Base-by-base conservation (phyloP, 352 stramenopile genomes). In the Phytophthora cactorum region DNA sequence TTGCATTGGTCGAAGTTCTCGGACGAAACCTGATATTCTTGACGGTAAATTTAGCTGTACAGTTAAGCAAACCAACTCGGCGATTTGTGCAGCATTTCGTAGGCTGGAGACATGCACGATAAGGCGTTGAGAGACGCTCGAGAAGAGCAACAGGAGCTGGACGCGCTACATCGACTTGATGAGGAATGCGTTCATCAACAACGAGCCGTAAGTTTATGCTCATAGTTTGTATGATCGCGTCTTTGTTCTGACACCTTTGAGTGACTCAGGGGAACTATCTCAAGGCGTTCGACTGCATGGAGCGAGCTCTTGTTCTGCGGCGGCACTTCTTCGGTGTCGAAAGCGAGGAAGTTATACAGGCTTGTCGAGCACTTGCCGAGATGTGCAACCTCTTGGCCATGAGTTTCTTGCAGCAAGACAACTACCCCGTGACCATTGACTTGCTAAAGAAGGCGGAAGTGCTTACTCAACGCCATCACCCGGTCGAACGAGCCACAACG, bases 301-400 rank as follows among this genome's bases (percentile, higher is more conserved):
- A 98, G 66, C 80, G 91, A 36, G 92, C 89, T 27, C 79, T 98
- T 14, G 92, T 98, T 7, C 73, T 98, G 38, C 75, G 93, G 9
- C 89, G 95, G 41, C 91, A 97, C 66, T 97, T 98, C 58, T 98
- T 97, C 62, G 93, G 93, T n/a, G 69, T 83, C 28, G 89, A 97
- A 9, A 97, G 87, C 49, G 74, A 87, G 1, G 90, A 98, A 54
- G 92, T 98, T 28, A 34, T 66, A 47, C 68, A 90, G 38, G 91
- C 91, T 11, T 98, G 93, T 73, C 91, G 87, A 63, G 92, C 90
- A 6, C 78, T 98, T 7, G 89, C 89, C 6, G 92, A 98, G 68
- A 97, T 98, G 87, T 98, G 92, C 79, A 98, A 98, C 67, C 65
- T 98, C 31, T 74, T 98, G 22, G 88, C 92, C 22, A 98, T 98